Evolutionary conservation across 225 moss, liverwort and hornwort species (phyloP), one percentile per base, ranked within the genome.

Genomic region (Polytrichum commune): DNA sequence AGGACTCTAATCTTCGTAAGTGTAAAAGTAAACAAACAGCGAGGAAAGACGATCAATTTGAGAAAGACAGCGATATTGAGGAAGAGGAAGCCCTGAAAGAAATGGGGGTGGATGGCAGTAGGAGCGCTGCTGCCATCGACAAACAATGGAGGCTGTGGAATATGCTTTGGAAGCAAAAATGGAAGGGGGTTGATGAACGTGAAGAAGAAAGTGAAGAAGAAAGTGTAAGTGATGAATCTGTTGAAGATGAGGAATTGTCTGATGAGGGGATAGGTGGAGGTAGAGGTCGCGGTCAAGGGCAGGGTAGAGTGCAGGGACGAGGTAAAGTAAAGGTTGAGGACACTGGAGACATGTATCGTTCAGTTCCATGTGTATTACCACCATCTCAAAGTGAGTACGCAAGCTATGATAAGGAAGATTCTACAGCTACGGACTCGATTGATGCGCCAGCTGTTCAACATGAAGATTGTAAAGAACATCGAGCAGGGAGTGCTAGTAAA

Each of bases 261-360:
- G 20, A 35, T 63, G 60, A 5, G 75, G 72, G 60, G 64, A 20
- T 46, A 24, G 30, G 69, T 38, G 70, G 54, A 58, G 62, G 54
- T 64, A 35, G 35, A 2, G 35, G 35, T 35, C 58, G 30, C 22
- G 27, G 30, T 46, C 20, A 20, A 32, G 20, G 19, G 10, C 29
- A 68, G 65, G 62, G 67, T 7, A 72, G 74, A 63, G 68, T 77
- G 69, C 79, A 79, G 77, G 64, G 75, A 30, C 63, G 72, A 67
- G 77, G 74, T 75, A 70, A 70, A 63, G 74, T 67, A 71, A 69
- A 29, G 20, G 57, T 66, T 69, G 76, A 78, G 76, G 68, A 71
- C 57, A 64, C 83, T 6, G 72, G 75, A 73, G 27, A 26, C 35
- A 38, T 72, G 64, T 68, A 7, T 65, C 55, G 61, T 56, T 75